Base-by-base conservation (phyloP, 345 rosid genomes). In the Cardamine occulta region DNA sequence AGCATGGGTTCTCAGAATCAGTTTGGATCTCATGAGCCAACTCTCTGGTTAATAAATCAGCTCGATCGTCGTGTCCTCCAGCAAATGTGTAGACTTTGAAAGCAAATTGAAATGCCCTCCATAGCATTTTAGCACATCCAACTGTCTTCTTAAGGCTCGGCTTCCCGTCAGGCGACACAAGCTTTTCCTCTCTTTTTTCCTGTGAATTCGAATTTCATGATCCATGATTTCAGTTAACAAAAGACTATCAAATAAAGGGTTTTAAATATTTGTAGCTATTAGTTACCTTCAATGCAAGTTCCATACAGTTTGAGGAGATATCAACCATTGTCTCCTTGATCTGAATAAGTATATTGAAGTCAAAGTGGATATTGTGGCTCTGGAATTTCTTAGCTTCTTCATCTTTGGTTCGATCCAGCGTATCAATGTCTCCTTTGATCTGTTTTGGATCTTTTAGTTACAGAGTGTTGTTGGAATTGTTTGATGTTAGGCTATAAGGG, bases 71-170 rank as follows among this genome's bases (percentile, higher is more conserved):
- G 0, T 86, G 94, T 54, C 97, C 97, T 6, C 97, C 97, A 0
- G 97, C 95, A 54, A 94, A 94, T 13, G 83, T 82, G 69, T 91
- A 91, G 14, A 92, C 93, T 68, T 89, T 81, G 66, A 85, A 91
- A 44, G 96, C 97, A 64, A 94, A 88, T 49, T 94, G 98, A 66
- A 91, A 91, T 24, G 91, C 91, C 72, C 91, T 88, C 98, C 98
- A 91, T 1, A 91, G 78, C 84, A 84, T 68, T 76, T 88, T 89
- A 8, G 82, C 77, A 73, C 66, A 8, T 3, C 73, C 86, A 35
- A 77, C 77, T 55, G 77, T 55, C 76, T 52, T 56, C 52, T 79
- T 84, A 73, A 13, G 21, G 49, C 76, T 86, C 74, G 64, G 77
- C 32, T 80, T 72, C 11, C 29, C 73, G 14, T 74, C 74, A 19